Evolutionary conservation across 192 early-diverging fungal genomes (phyloP).

Genomic region (Ambispora gerdemannii): DNA sequence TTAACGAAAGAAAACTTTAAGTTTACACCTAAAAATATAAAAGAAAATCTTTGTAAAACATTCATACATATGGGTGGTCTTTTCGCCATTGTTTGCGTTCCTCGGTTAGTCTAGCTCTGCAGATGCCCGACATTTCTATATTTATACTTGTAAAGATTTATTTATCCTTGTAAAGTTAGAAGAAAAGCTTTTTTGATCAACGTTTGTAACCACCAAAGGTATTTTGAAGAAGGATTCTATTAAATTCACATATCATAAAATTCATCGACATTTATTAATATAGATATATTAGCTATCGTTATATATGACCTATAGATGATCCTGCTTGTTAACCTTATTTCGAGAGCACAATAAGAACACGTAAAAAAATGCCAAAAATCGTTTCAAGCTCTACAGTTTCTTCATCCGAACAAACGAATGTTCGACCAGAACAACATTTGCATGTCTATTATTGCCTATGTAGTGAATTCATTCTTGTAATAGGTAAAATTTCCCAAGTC

Average conservation of each 20-base stretch:
- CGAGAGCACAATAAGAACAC: no score
- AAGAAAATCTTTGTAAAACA: neutral
- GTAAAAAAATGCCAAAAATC: conserved; percentile 59
- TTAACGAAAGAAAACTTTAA: conserved; percentile 27
- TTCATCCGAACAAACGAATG: conserved; percentile 48
- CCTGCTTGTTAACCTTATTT: no score
- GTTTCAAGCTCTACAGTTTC: conserved; percentile 56
- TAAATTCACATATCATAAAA: no score
- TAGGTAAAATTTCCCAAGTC: no score
- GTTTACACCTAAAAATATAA: neutral
- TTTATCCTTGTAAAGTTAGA: no score
- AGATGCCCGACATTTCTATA: conserved; percentile 61
- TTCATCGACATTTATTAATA: no score
- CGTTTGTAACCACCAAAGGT: no score
- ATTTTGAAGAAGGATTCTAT: no score
- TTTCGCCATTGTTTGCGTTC: conserved; percentile 98
- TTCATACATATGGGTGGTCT: conserved; percentile 76
- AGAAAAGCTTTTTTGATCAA: no score
- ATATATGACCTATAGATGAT: no score
- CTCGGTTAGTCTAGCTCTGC: conserved; percentile 76
- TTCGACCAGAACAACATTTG: conserved; percentile 42
- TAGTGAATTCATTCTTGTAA: conserved; percentile 60
- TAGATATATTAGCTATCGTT: no score
- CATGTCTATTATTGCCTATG: conserved; percentile 61
- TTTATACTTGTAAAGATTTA: neutral